A percentile compares a stretch with the other conserved stretches of the same genome.
These are phyloP conservation scores for Penicillium sp. DNA, from an alignment of 2,329 filamentous ascomycete species.

Conservation along the genomic window DNA sequence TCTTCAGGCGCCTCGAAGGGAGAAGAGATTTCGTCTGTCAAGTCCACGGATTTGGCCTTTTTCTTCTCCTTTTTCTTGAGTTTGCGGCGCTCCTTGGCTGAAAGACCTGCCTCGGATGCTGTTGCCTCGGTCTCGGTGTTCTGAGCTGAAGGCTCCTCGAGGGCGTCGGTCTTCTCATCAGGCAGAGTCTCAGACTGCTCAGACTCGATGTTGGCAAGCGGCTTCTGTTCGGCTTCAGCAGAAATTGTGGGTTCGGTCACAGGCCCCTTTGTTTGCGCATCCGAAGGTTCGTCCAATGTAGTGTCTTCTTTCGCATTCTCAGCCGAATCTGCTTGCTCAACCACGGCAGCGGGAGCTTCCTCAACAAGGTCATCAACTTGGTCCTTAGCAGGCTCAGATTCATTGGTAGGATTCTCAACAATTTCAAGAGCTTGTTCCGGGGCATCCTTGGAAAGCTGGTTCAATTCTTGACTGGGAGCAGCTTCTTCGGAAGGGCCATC, in stretches of 20 bases:
- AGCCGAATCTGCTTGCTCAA: neutral
- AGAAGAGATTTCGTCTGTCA: slow-evolving; percentile 16
- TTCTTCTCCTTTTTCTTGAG: slow-evolving; percentile 32
- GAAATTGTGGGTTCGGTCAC: neutral
- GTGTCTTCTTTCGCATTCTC: neutral
- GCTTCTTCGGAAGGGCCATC: slow-evolving; percentile 3
- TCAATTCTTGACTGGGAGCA: slow-evolving; percentile 7
- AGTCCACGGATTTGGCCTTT: slow-evolving; percentile 29
- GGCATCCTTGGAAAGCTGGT: slow-evolving; percentile 5
- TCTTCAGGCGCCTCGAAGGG: slow-evolving; percentile 12
- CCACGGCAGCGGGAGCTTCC: neutral
- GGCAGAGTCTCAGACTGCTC: neutral
- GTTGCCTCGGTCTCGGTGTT: slow-evolving; percentile 10
- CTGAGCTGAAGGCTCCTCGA: slow-evolving; percentile 8
- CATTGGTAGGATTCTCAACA: neutral
- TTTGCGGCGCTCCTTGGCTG: slow-evolving; percentile 28
- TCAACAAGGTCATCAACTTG: neutral
- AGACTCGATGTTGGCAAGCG: neutral
- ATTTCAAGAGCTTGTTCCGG: neutral
- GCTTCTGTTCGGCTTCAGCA: slow-evolving; percentile 7
- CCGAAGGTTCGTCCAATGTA: neutral
- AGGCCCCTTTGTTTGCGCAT: neutral
- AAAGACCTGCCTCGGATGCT: slow-evolving; percentile 15
- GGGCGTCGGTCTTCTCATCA: slow-evolving; percentile 2
- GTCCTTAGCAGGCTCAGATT: neutral